A percentile compares a stretch with the other conserved stretches of the same genome.
These are phyloP conservation scores for Cyathus striatus DNA, from an alignment of 768 basidiomycete genomes.

Conservation along the genomic window DNA sequence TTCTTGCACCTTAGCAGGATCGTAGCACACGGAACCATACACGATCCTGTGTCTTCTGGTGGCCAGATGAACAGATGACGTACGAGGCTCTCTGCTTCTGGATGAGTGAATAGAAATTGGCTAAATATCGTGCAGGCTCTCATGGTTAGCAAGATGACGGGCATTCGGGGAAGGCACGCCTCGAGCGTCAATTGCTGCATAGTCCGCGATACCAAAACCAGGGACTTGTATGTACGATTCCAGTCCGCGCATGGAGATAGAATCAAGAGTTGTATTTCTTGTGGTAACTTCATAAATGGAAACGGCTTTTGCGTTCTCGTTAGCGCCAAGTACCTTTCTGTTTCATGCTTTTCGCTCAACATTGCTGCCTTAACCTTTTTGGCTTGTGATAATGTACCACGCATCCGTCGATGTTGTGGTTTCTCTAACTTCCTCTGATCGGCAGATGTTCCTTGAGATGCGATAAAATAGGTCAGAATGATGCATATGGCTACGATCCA, in stretches of 20 bases:
- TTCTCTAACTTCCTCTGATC: no score
- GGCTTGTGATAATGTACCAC: no score
- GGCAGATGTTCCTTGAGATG: no score
- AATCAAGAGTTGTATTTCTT: slow-evolving; percentile 24
- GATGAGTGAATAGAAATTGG: slow-evolving; percentile 10
- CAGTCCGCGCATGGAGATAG: slow-evolving; percentile 23
- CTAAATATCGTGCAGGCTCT: slow-evolving; percentile 25
- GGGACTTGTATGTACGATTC: slow-evolving; percentile 22
- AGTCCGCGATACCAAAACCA: slow-evolving; percentile 23
- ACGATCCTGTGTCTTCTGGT: neutral
- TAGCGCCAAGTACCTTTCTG: no score
- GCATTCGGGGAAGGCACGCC: slow-evolving; percentile 27
- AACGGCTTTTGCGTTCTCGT: no score
- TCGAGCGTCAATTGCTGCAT: slow-evolving; percentile 22
- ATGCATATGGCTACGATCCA: no score
- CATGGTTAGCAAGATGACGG: slow-evolving; percentile 23
- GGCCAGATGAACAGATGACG: slow-evolving; percentile 1
- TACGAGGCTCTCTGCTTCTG: neutral
- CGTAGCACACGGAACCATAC: neutral
- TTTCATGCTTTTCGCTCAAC: no score
- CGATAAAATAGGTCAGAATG: no score
- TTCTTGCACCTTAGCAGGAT: neutral
- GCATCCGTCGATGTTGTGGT: no score
- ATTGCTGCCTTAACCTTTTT: no score
- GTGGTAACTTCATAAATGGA: slow-evolving; percentile 23